A percentile compares a stretch with the other conserved stretches of the same genome.
These are phyloP conservation scores for Cryptosporidium bovis DNA, from an alignment of 169 alveolate species.

Conservation along the genomic window DNA sequence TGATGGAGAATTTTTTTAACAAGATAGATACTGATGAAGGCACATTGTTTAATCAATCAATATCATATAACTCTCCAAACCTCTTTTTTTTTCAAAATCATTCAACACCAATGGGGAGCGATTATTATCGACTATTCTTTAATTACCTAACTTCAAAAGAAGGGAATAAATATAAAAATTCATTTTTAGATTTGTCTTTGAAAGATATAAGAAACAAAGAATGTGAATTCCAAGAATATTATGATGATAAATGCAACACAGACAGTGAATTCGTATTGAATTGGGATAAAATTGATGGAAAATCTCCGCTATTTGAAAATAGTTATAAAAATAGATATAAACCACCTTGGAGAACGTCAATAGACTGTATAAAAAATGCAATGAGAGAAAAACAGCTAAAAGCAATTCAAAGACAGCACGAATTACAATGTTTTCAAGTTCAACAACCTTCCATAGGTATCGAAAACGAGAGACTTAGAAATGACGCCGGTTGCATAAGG, in stretches of 20 bases:
- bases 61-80: conserved; percentile 9
- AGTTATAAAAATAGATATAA: conserved; percentile 23
- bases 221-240: conserved; percentile 8
- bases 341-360: conserved; percentile 75
- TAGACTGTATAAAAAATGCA: conserved; percentile 31
- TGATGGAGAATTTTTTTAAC: background rate
- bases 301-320: conserved; percentile 45
- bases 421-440: background rate
- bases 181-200: no score
- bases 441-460: conserved; percentile 51
- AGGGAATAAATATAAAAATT: background rate
- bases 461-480: conserved; percentile 10
- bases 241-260: background rate
- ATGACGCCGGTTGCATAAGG: conserved; percentile 5
- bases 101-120: background rate
- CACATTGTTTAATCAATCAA: background rate
- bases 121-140: conserved; percentile 3
- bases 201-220: background rate
- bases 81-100: conserved; percentile 27
- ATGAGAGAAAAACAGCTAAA: conserved; percentile 33
- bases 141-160: background rate
- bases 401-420: background rate
- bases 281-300: conserved; percentile 29
- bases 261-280: background rate
- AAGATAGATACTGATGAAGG: background rate